Conservation (phyloP, 2,329 filamentous ascomycete species). For the Madurella fahalii region DNA sequence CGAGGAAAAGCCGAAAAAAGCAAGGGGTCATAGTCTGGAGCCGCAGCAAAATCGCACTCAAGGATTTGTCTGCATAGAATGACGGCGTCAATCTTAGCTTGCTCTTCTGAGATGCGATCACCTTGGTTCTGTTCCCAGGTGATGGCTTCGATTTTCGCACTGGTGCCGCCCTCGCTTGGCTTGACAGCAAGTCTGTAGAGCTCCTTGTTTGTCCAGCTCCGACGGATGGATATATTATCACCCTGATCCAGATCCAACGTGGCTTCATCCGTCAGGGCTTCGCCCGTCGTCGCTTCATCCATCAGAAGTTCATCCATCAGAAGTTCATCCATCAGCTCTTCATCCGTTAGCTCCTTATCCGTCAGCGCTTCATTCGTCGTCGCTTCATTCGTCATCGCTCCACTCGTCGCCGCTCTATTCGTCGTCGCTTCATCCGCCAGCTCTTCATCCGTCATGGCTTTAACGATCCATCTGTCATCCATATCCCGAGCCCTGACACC, state of each 20-base stretch:
- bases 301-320: no score
- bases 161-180: not conserved
- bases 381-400: not conserved
- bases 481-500: not conserved
- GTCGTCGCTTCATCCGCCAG: not conserved
- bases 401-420: not conserved
- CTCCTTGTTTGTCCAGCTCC: not conserved
- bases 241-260: not conserved
- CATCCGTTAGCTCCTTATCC: not conserved
- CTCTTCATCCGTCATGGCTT: not conserved
- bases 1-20: no score
- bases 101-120: not conserved
- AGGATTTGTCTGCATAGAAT: not conserved
- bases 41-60: not conserved
- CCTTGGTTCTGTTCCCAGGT: not conserved
- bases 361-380: not conserved
- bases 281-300: not conserved
- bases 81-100: not conserved
- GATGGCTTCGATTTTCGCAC: not conserved
- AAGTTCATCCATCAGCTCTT: not conserved
- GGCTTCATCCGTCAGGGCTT: not conserved
- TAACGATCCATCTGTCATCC: not conserved
- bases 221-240: not conserved
- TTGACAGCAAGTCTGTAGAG: not conserved
- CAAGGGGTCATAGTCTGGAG: not conserved